Conservation (phyloP, 2,329 filamentous ascomycete genomes). For the Metarhizium brunneum region DNA sequence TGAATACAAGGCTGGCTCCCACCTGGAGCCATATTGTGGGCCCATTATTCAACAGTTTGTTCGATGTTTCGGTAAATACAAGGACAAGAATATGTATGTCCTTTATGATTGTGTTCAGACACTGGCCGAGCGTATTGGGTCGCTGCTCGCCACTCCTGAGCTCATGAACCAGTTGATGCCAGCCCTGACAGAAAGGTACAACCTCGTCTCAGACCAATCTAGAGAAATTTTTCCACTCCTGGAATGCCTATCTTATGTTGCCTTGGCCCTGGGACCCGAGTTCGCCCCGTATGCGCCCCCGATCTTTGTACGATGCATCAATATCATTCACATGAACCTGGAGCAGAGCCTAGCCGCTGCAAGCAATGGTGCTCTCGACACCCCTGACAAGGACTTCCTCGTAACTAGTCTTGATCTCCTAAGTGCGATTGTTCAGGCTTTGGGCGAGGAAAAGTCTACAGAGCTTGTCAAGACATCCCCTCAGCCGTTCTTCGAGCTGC, state of each 20-base stretch:
- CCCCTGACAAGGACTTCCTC: slow-evolving; percentile 92
- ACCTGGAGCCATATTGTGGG: slow-evolving; percentile 74
- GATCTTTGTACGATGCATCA: slow-evolving; percentile 80
- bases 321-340: slow-evolving; percentile 85
- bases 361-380: slow-evolving; percentile 59
- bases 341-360: slow-evolving; percentile 67
- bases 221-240: slow-evolving; percentile 88
- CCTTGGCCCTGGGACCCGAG: slow-evolving; percentile 69
- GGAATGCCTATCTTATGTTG: slow-evolving; percentile 94
- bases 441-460: slow-evolving; percentile 64
- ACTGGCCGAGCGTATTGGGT: slow-evolving; percentile 81
- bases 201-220: slow-evolving; percentile 77
- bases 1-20: slow-evolving; percentile 81
- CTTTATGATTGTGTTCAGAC: slow-evolving; percentile 98
- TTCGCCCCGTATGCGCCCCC: slow-evolving; percentile 81
- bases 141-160: slow-evolving; percentile 67
- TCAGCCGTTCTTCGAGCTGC: slow-evolving; percentile 80
- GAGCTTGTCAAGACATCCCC: slow-evolving; percentile 67
- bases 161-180: slow-evolving; percentile 88
- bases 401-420: slow-evolving; percentile 90
- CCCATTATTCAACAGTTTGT: slow-evolving; percentile 92
- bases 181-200: slow-evolving; percentile 79
- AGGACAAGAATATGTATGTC: slow-evolving; percentile 98
- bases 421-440: slow-evolving; percentile 85
- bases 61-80: slow-evolving; percentile 86